Conservation (phyloP, 495 filamentous ascomycete species). For the Niebla homalea region DNA sequence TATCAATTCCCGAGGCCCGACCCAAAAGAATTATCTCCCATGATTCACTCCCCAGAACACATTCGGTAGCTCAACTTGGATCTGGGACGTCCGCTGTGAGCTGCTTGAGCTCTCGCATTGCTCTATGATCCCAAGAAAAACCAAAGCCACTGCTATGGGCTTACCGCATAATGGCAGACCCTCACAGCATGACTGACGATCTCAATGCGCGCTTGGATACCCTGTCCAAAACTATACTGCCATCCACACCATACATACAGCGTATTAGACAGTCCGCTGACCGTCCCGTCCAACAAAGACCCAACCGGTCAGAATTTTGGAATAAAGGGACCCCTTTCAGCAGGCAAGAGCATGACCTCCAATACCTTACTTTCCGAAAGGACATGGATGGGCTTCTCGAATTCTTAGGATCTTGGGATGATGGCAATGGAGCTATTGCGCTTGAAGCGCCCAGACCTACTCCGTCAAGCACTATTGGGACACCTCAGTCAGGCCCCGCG, state of each 20-base stretch:
- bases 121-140: background rate
- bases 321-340: constrained; percentile 31
- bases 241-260: constrained; percentile 36
- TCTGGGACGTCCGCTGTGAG: too few species aligned
- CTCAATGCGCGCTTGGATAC: constrained; percentile 23
- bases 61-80: too few species aligned
- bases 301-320: constrained; percentile 34
- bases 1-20: too few species aligned
- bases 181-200: constrained; percentile 18
- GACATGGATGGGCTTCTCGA: constrained; percentile 30
- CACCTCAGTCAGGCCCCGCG: constrained; percentile 18
- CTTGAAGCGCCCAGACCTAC: constrained; percentile 22
- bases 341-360: constrained; percentile 36
- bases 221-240: constrained; percentile 34
- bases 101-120: background rate
- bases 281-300: constrained; percentile 27
- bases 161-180: background rate
- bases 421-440: constrained; percentile 35
- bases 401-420: constrained; percentile 40
- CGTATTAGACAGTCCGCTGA: constrained; percentile 28
- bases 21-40: too few species aligned
- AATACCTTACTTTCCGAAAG: constrained; percentile 42
- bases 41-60: too few species aligned
- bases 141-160: background rate
- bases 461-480: constrained; percentile 24